These are phyloP conservation scores for Apostasia shenzhenica DNA, from an alignment of 106 monocot genomes.

Conservation along the genomic window DNA sequence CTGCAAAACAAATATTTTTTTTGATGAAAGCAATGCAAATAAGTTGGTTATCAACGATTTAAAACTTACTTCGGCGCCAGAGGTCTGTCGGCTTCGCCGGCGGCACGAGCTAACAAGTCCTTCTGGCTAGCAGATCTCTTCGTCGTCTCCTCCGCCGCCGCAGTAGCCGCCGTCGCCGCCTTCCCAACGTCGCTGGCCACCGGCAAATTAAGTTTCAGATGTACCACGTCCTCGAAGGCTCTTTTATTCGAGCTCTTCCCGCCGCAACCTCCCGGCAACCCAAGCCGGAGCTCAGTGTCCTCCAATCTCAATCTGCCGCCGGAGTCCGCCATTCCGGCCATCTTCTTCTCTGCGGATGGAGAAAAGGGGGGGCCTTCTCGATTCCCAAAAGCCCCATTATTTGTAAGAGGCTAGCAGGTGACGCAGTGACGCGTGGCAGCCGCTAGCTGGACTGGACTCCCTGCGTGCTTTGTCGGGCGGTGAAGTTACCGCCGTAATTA, in stretches of 20 bases:
- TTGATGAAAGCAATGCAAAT: too few relatives aligned
- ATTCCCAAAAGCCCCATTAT: too few relatives aligned
- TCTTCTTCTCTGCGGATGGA: background rate
- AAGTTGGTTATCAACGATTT: too few relatives aligned
- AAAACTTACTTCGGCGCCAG: slow-evolving; percentile 38
- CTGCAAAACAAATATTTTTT: too few relatives aligned
- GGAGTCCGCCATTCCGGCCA: slow-evolving; percentile 4
- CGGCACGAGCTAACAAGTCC: background rate
- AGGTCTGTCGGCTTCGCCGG: slow-evolving; percentile 38
- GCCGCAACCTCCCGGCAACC: slow-evolving; percentile 34
- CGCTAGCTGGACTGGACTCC: too few relatives aligned
- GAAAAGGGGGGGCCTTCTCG: too few relatives aligned
- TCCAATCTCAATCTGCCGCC: slow-evolving; percentile 29
- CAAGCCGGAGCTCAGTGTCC: slow-evolving; percentile 64
- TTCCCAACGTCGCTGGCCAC: slow-evolving; percentile 1
- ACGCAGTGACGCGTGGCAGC: too few relatives aligned
- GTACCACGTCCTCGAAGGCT: slow-evolving; percentile 39
- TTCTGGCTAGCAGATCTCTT: slow-evolving; percentile 28
- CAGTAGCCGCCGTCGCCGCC: background rate
- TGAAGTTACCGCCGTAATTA: too few relatives aligned
- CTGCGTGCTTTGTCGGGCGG: too few relatives aligned
- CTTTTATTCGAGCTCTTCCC: slow-evolving; percentile 37
- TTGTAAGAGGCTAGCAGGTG: too few relatives aligned
- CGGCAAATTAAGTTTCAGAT: slow-evolving; percentile 47
- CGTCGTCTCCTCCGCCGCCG: slow-evolving; percentile 7